Conservation (phyloP, 352 stramenopile species). For the Pythium dissimile region DNA sequence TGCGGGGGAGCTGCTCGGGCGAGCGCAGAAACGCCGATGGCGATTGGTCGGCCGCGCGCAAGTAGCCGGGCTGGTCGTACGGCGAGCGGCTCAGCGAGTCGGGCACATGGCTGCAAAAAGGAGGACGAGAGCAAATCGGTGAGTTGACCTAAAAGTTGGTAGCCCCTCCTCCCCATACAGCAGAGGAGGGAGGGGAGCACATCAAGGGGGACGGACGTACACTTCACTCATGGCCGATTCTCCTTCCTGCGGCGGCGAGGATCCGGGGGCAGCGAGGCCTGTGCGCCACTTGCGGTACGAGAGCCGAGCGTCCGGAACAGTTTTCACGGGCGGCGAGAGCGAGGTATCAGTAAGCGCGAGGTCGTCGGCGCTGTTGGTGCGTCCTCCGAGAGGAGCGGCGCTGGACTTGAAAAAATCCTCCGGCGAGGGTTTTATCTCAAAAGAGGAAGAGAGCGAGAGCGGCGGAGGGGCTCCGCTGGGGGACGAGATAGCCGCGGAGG, state of each 20-base stretch:
- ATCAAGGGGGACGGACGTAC: slow-evolving; percentile 40
- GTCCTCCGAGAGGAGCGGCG: slow-evolving; percentile 6
- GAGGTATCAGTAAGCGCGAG: slow-evolving; percentile 43
- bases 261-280: slow-evolving; percentile 21
- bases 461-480: slow-evolving; percentile 12
- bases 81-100: slow-evolving; percentile 60
- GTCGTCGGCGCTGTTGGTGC: slow-evolving; percentile 70
- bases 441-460: slow-evolving; percentile 12
- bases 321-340: slow-evolving; percentile 42
- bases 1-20: slow-evolving; percentile 59
- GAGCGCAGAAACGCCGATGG: slow-evolving; percentile 23
- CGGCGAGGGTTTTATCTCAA: slow-evolving; percentile 19
- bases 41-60: slow-evolving; percentile 19
- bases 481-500: slow-evolving; percentile 31
- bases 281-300: slow-evolving; percentile 82
- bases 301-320: slow-evolving; percentile 61
- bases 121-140: too few species aligned
- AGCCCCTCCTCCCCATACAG: too few species aligned
- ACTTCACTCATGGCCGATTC: slow-evolving; percentile 52
- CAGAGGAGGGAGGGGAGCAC: too few species aligned
- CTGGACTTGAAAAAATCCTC: slow-evolving; percentile 18
- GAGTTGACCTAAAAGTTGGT: too few species aligned
- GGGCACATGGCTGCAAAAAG: slow-evolving; percentile 28
- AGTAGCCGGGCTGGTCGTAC: slow-evolving; percentile 40
- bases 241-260: not conserved